These are phyloP conservation scores for Stipa capillata DNA, from an alignment of 176 grass and related monocot genomes.

Conservation along the genomic window DNA sequence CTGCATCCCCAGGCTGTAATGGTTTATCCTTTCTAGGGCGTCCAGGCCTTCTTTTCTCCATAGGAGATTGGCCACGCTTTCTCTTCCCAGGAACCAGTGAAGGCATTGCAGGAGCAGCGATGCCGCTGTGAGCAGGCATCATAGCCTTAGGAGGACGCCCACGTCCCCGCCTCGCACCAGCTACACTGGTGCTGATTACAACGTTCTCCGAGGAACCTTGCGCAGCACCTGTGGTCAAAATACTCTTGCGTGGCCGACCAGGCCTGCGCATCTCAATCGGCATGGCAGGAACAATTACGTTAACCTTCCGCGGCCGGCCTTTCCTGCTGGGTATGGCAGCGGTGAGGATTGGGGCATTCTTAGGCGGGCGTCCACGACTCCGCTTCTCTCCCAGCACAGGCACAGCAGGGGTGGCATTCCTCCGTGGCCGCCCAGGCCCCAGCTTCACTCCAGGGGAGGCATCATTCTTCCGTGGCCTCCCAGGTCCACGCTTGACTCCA, in stretches of 20 bases:
- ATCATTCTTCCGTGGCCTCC: not conserved
- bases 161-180: not conserved
- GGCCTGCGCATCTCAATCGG: not conserved
- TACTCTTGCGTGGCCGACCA: not conserved
- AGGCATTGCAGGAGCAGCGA: not conserved
- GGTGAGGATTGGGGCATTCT: not conserved
- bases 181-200: not conserved
- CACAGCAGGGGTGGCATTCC: not conserved
- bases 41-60: no score
- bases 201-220: not conserved
- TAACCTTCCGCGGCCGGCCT: not conserved
- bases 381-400: not conserved
- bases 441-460: no score
- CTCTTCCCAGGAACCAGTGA: not conserved
- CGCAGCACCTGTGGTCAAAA: not conserved
- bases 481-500: not conserved
- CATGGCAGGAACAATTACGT: not conserved
- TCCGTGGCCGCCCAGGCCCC: not conserved
- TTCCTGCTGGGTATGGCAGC: not conserved
- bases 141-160: not conserved
- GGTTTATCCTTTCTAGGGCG: no score
- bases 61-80: not conserved
- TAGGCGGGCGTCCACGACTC: constrained; percentile 11
- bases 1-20: not conserved
- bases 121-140: not conserved